Evolutionary conservation across 2,329 filamentous ascomycete species (phyloP).

Genomic region (Cordyceps tenuipes): DNA sequence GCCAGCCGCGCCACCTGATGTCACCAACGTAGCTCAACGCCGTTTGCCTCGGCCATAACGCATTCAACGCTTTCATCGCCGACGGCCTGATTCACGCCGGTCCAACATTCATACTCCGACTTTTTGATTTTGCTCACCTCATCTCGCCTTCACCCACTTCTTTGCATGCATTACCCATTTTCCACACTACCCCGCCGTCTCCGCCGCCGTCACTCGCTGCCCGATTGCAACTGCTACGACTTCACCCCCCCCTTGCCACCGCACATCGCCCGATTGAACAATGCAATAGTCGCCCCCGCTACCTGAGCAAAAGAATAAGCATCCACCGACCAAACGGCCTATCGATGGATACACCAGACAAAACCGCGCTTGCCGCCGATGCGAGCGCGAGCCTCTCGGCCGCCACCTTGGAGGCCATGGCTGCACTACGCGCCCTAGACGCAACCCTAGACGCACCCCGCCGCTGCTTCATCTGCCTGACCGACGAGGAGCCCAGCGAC

Average conservation of each 20-base stretch:
- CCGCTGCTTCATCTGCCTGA: slow-evolving; percentile 57
- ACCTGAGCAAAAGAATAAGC: not conserved
- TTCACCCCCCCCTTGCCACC: not conserved
- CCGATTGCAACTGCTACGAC: not conserved
- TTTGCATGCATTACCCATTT: not conserved
- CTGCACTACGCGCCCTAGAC: slow-evolving; percentile 17
- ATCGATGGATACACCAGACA: not conserved
- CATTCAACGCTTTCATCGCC: not conserved
- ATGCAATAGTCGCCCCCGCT: not conserved
- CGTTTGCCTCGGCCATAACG: not conserved
- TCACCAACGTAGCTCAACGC: not conserved
- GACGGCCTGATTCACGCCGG: not conserved
- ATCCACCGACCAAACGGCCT: not conserved
- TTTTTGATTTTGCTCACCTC: not conserved
- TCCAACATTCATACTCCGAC: not conserved
- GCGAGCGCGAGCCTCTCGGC: slow-evolving; percentile 11
- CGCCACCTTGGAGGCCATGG: slow-evolving; percentile 14
- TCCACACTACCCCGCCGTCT: too few relatives aligned
- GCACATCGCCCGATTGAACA: not conserved
- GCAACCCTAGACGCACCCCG: slow-evolving; percentile 23
- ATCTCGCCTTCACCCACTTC: not conserved
- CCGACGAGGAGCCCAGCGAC: slow-evolving; percentile 42
- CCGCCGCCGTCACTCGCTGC: not conserved
- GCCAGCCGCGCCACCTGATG: not conserved
- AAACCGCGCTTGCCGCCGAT: not conserved